Conservation (phyloP, 2,329 filamentous ascomycete genomes). For the Fusarium chaquense region DNA sequence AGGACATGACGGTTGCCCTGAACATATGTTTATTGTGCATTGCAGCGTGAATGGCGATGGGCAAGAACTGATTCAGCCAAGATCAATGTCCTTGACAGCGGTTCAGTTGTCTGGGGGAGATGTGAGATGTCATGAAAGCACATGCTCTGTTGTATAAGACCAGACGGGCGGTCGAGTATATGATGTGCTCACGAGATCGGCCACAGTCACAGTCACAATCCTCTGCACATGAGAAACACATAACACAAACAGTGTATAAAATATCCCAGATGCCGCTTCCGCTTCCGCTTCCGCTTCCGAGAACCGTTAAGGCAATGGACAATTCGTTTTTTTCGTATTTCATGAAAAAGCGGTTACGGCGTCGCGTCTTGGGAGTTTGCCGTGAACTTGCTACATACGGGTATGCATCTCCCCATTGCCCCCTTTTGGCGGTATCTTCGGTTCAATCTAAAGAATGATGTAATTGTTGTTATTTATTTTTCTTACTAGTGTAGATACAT, state of each 20-base stretch:
- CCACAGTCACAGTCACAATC: constrained; percentile 26
- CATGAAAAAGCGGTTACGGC: neutral
- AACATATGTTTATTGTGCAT: constrained; percentile 22
- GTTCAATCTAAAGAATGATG: constrained; percentile 31
- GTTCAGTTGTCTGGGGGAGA: constrained; percentile 36
- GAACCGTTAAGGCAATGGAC: neutral
- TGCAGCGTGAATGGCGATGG: constrained; percentile 15
- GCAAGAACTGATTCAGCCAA: constrained; percentile 15
- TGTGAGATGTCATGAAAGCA: constrained; percentile 26
- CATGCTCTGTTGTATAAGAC: constrained; percentile 22
- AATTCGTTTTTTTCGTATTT: neutral
- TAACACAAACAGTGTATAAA: constrained; percentile 6
- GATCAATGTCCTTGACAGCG: constrained; percentile 5
- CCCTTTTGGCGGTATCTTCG: constrained; percentile 6
- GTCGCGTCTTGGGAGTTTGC: neutral
- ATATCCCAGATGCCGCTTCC: neutral
- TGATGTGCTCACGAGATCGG: constrained; percentile 39
- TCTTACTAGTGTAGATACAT: constrained; percentile 32
- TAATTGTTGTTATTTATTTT: constrained; percentile 25
- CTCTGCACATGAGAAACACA: constrained; percentile 13
- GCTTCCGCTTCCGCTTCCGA: neutral
- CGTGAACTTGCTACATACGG: neutral
- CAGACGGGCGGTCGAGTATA: neutral
- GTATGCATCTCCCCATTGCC: neutral
- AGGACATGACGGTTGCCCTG: constrained; percentile 31